Conservation (phyloP, 352 stramenopile species). For the Pythium coloratum region DNA sequence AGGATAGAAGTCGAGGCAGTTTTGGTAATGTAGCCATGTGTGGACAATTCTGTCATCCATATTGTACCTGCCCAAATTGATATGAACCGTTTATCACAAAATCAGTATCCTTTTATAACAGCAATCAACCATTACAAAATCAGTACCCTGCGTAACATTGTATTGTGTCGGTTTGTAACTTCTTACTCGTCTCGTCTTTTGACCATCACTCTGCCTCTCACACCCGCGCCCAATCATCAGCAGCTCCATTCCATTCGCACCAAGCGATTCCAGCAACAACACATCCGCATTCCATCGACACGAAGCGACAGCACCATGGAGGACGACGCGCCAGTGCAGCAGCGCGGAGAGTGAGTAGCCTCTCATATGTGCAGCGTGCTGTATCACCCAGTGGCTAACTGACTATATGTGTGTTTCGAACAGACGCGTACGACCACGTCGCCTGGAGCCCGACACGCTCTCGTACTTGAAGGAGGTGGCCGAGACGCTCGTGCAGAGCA, state of each 20-base stretch:
- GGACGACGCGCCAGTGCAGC: slow-evolving; percentile 5
- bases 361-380: not conserved
- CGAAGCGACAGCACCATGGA: not conserved
- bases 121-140: too few species aligned
- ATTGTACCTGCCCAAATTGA: too few species aligned
- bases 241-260: not conserved
- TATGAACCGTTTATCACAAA: too few species aligned
- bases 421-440: slow-evolving; percentile 70
- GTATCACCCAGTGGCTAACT: not conserved
- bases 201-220: slow-evolving; percentile 8
- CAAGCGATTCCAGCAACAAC: not conserved
- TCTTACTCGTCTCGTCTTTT: not conserved
- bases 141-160: too few species aligned
- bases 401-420: not conserved
- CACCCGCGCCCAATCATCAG: not conserved
- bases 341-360: slow-evolving; percentile 10
- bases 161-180: too few species aligned
- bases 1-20: not conserved
- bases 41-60: too few species aligned
- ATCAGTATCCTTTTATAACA: too few species aligned
- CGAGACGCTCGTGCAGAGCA: slow-evolving; percentile 61
- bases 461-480: slow-evolving; percentile 84
- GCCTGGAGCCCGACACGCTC: slow-evolving; percentile 73
- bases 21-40: slow-evolving; percentile 5
- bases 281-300: not conserved